These are phyloP conservation scores for Didymella pinodella DNA, from an alignment of 2,329 filamentous ascomycete genomes.

Conservation along the genomic window DNA sequence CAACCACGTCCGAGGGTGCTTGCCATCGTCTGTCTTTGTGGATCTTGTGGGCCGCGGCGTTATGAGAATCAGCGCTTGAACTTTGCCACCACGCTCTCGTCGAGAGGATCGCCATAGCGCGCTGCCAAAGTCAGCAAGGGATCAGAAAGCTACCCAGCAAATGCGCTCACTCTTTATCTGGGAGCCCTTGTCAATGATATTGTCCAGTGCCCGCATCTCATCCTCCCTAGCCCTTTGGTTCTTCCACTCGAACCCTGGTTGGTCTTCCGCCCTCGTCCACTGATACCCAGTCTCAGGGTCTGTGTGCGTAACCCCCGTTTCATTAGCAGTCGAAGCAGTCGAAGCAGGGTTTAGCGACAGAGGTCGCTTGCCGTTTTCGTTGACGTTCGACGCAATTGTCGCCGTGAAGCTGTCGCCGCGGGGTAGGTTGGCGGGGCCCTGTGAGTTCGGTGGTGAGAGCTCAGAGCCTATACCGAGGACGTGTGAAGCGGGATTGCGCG, in stretches of 20 bases:
- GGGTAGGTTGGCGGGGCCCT: slow-evolving; percentile 43
- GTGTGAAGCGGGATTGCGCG: slow-evolving; percentile 45
- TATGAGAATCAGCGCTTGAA: slow-evolving; percentile 35
- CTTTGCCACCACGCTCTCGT: slow-evolving; percentile 39
- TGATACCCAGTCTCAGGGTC: slow-evolving; percentile 47
- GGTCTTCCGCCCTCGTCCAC: slow-evolving; percentile 49
- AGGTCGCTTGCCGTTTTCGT: slow-evolving; percentile 51
- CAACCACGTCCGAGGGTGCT: not conserved
- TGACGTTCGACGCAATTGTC: slow-evolving; percentile 37
- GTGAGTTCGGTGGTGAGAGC: slow-evolving; percentile 64
- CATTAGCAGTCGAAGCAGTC: slow-evolving; percentile 17
- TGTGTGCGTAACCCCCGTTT: slow-evolving; percentile 19
- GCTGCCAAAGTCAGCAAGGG: slow-evolving; percentile 32
- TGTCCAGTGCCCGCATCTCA: slow-evolving; percentile 44
- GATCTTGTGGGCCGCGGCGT: not conserved
- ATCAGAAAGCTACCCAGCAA: not conserved
- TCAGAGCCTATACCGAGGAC: slow-evolving; percentile 51
- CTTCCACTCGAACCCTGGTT: slow-evolving; percentile 51
- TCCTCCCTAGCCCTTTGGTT: slow-evolving; percentile 49
- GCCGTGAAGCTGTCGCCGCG: slow-evolving; percentile 35
- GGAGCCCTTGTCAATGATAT: slow-evolving; percentile 43
- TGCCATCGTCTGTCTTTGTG: not conserved
- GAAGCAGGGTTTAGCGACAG: slow-evolving; percentile 30
- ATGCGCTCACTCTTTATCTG: slow-evolving; percentile 47
- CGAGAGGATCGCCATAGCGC: slow-evolving; percentile 49